Percentiles rank a stretch among this genome's conserved stretches.
These are phyloP conservation scores for Cymbidium sinense DNA, from an alignment of 106 monocot species.

Conservation along the genomic window DNA sequence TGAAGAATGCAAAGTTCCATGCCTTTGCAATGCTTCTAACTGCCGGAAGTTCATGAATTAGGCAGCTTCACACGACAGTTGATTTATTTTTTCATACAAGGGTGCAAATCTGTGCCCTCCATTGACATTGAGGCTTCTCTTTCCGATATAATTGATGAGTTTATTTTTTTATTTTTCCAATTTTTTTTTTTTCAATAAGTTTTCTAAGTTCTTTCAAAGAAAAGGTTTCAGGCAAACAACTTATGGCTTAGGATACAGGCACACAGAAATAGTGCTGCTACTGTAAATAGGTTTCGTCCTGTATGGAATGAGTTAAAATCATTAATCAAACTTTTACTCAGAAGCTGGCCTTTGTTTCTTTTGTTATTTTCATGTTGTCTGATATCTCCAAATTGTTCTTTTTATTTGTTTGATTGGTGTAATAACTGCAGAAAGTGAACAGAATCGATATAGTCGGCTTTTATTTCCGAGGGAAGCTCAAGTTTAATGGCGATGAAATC, in stretches of 20 bases:
- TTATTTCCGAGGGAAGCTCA: too few species aligned
- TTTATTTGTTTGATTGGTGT: too few species aligned
- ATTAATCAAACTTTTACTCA: constrained; percentile 1
- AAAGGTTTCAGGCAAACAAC: constrained; percentile 4
- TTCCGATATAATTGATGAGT: background rate
- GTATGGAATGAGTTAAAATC: background rate
- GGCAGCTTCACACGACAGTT: constrained; percentile 10
- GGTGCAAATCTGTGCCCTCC: constrained; percentile 2
- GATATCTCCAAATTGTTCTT: too few species aligned
- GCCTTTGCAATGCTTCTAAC: constrained; percentile 61
- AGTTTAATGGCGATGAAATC: too few species aligned
- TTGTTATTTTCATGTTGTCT: too few species aligned
- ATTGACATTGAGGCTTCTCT: constrained; percentile 1
- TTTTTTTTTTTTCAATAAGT: constrained; percentile 17
- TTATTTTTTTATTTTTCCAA: constrained; percentile 5
- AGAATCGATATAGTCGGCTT: too few species aligned
- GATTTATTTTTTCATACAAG: constrained; percentile 16
- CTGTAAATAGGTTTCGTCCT: constrained; percentile 6
- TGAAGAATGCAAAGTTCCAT: constrained; percentile 74
- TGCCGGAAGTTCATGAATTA: constrained; percentile 75
- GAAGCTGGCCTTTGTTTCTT: too few species aligned
- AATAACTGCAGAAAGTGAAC: too few species aligned
- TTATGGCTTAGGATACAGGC: background rate
- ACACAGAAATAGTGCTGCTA: background rate
- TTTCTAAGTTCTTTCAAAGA: background rate